Evolutionary conservation across 768 basidiomycete genomes (phyloP), one percentile per base, ranked within the genome.

Genomic region (Sarcodon aspratus): DNA sequence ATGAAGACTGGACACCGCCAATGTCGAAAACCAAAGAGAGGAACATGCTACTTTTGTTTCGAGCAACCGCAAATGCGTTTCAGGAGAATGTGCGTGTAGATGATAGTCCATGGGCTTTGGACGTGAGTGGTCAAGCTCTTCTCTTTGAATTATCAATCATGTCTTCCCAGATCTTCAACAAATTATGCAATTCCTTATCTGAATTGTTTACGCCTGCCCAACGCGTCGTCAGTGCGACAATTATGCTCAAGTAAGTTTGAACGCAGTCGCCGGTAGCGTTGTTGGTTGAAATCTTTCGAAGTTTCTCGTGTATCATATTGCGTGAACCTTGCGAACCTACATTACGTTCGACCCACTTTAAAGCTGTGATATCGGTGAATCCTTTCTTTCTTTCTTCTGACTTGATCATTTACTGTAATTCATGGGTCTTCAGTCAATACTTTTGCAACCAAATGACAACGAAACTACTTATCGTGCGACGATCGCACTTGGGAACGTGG

Each of bases 241-340:
- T 93, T 34, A 64, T 88, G 33, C 82, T 97, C 67, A 98, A 98
- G 95, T 98, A 55, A 57, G 85, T 72, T 18, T 44, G 15, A 33
- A 34, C 27, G 10, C 15, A 45, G 44, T 33, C 48, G 18, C 27
- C 9, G 4, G 45, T 45, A 27, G 37, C n/a, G 52, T 31, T 50
- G 52, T 48, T 57, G 44, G n/a, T 42, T 47, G 43, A 7, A 32
- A 43, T 18, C 32, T 40, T 21, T 18, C 8, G n/a, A 49, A 88
- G 85, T 59, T 64, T 83, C 49, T 88, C 86, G 2, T 86, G 83
- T 55, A 60, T 80, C 34, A 63, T 65, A 17, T 59, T 83, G 40
- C 67, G 64, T 36, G 61, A 67, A 33, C 65, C 70, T 9, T 60
- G 80, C 11, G 63, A 69, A 21, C 49, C 61, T 17, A 58, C 60